Evolutionary conservation across 345 rosid species (phyloP).

Genomic region (Eucalyptus lansdowneana): DNA sequence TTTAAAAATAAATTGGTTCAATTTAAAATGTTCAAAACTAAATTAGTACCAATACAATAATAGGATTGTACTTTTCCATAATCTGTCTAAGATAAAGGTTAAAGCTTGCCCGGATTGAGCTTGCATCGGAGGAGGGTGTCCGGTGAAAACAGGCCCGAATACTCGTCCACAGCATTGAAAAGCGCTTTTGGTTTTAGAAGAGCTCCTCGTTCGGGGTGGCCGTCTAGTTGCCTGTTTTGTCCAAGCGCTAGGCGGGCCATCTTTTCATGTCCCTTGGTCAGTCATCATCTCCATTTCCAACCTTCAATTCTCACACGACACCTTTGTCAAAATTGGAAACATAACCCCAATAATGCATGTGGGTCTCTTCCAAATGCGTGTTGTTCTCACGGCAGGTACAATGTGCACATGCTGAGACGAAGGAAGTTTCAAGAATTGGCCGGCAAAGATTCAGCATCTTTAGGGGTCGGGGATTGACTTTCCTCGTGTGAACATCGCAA

Average conservation of each 20-base stretch:
- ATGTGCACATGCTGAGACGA: neutral
- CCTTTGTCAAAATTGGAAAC: neutral
- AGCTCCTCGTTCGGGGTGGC: neutral
- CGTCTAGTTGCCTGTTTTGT: neutral
- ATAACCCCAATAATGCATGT: neutral
- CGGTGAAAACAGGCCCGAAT: neutral
- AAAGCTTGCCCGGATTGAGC: neutral
- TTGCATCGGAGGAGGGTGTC: neutral
- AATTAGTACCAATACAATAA: rapidly evolving
- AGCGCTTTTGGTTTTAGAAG: neutral
- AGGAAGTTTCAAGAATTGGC: neutral
- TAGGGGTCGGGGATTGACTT: neutral
- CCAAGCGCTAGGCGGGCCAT: neutral
- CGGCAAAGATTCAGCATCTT: neutral
- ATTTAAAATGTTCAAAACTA: too few relatives aligned
- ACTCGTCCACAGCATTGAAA: neutral
- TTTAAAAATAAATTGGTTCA: too few relatives aligned
- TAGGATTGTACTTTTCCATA: neutral
- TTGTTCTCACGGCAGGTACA: neutral
- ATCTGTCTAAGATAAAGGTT: neutral
- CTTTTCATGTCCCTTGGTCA: neutral
- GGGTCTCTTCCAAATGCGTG: neutral
- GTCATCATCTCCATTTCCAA: neutral
- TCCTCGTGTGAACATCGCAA: neutral
- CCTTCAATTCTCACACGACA: neutral